Base-by-base conservation (phyloP, 148 eudicot genomes). In the Persicaria tinctoria region DNA sequence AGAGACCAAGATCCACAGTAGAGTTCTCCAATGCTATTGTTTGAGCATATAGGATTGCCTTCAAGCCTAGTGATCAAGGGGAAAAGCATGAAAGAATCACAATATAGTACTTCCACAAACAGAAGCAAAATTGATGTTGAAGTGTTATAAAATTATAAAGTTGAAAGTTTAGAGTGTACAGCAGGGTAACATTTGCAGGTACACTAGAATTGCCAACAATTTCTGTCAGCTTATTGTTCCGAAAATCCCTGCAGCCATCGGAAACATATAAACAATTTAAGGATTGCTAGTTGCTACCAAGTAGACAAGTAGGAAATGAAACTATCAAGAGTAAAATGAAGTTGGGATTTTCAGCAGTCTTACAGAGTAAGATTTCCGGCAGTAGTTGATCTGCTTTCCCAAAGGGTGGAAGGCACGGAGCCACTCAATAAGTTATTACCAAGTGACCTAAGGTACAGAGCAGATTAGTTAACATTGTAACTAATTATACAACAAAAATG, bases 1-100 rank as follows among this genome's bases (percentile, higher is more conserved):
- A 83, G 86, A 18, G 66, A 74, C 62, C 6, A 13, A 12, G 70
- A 66, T 44, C 70, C 70, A 44, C 70, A 66, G 3, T 66, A 66
- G 48, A 66, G 70, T 66, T 14, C 16, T 13, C 70, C 47, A 14
- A 41, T 66, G 48, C 48, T 72, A 57, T 51, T 83, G 70, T 73
- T 80, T 23, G 70, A 9, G 84, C 97, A 92, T 75, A 92, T 68
- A 69, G 97, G 94, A 81, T 92, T 92, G 73, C 91, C 92, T 77
- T 83, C 81, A 76, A 92, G 79, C 90, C 97, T 92, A 88, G 73
- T 79, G 41, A 66, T 13, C 41, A 38, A 18, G 66, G 66, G 0
- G 5, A 41, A 0, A 66, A 14, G 14, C 2, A 66, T 8, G 8
- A 5, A 44, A 66, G 9, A 41, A 66, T 66, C 45, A 44, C 38